Conservation (phyloP, 352 stramenopile genomes). For the Phytophthora fragariaefolia region DNA sequence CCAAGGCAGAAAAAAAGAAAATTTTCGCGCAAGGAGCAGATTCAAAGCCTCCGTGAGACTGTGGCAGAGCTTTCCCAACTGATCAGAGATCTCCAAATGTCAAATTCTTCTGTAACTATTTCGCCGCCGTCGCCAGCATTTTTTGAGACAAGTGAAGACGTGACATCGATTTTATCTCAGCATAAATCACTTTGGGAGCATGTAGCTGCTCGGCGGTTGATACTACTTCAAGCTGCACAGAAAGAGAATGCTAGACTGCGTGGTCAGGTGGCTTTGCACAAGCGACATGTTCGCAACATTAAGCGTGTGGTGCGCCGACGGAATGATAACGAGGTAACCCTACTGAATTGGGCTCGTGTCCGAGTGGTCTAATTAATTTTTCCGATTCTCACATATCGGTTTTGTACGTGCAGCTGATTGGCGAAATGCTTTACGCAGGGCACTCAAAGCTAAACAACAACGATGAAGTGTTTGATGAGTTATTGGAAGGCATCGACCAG, state of each 20-base stretch:
- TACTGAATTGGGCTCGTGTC: too few species aligned
- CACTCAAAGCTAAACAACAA: not conserved
- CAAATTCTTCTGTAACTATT: too few species aligned
- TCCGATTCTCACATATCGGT: too few species aligned
- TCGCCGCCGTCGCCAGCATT: not conserved
- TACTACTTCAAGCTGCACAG: not conserved
- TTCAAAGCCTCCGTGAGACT: too few species aligned
- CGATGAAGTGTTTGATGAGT: conserved; percentile 2
- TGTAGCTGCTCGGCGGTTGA: conserved; percentile 3
- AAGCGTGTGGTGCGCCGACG: conserved; percentile 8
- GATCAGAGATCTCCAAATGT: too few species aligned
- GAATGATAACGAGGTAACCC: conserved; percentile 6
- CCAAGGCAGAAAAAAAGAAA: too few species aligned
- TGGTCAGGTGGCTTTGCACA: not conserved
- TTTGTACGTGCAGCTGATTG: not conserved
- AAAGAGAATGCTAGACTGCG: conserved; percentile 12
- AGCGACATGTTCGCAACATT: not conserved
- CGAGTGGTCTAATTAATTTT: too few species aligned
- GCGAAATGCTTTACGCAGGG: not conserved
- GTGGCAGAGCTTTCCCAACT: too few species aligned
- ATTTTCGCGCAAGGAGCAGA: too few species aligned
- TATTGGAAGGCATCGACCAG: conserved; percentile 1
- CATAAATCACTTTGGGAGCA: conserved; percentile 5
- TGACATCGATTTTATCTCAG: not conserved
- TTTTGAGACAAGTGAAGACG: not conserved